Percentiles rank a stretch among this genome's conserved stretches.
Conservation (phyloP, 192 early-diverging fungal genomes). For the Funneliformis mosseae region DNA sequence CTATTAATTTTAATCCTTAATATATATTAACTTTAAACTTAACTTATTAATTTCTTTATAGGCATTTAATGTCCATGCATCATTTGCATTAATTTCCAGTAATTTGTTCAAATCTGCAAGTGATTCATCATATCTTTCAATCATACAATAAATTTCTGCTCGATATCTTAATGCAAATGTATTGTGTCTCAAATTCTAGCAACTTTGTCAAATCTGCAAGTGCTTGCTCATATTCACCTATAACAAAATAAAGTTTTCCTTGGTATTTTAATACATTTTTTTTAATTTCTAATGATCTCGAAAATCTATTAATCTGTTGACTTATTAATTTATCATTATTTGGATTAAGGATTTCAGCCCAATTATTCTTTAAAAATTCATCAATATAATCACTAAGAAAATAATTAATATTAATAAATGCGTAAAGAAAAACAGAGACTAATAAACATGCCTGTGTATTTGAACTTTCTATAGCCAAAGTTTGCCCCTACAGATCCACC, state of each 20-base stretch:
- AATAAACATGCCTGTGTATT: constrained; percentile 51
- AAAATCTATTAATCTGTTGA: not conserved
- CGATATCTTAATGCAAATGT: not conserved
- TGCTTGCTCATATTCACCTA: not conserved
- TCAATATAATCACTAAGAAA: not conserved
- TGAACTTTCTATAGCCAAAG: constrained; percentile 73
- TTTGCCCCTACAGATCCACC: constrained; percentile 77
- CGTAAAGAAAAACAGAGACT: not conserved
- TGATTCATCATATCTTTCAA: not conserved
- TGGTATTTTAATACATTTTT: not conserved
- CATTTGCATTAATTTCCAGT: constrained; percentile 1
- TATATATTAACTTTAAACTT: too few relatives aligned
- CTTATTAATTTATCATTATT: not conserved
- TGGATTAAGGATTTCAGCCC: not conserved
- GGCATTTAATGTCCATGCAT: constrained; percentile 5
- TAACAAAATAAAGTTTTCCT: not conserved
- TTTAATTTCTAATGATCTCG: not conserved
- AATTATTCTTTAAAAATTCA: not conserved
- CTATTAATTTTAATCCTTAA: too few relatives aligned
- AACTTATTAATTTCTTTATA: too few relatives aligned
- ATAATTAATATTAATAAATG: not conserved
- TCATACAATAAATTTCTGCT: not conserved
- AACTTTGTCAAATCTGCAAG: not conserved
- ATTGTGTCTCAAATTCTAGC: not conserved
- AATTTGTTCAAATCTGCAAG: constrained; percentile 3